Evolutionary conservation across 176 grass and related monocot genomes (phyloP).

Genomic region (Otatea glauca): DNA sequence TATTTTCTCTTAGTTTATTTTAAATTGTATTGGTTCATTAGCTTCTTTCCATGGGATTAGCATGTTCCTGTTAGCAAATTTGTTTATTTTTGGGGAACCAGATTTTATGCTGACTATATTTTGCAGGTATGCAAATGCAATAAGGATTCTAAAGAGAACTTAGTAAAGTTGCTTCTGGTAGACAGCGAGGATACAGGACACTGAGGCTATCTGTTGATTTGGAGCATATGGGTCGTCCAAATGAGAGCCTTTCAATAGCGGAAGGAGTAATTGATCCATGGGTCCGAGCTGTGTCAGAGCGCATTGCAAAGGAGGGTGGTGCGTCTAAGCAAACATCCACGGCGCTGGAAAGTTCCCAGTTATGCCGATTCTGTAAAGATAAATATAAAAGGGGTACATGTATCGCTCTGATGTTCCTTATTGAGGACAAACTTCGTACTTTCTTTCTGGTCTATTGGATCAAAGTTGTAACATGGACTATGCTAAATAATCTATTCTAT

Average conservation of each 20-base stretch:
- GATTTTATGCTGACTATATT: slow-evolving; percentile 25
- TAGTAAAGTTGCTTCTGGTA: slow-evolving; percentile 56
- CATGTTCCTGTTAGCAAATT: slow-evolving; percentile 7
- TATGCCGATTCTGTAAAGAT: slow-evolving; percentile 70
- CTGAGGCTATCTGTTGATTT: slow-evolving; percentile 89
- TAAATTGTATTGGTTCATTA: background rate
- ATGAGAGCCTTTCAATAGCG: slow-evolving; percentile 82
- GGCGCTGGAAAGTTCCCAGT: slow-evolving; percentile 74
- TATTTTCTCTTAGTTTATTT: background rate
- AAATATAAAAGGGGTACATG: slow-evolving; percentile 74
- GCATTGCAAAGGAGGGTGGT: too few relatives aligned
- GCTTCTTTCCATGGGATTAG: background rate
- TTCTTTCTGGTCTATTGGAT: too few relatives aligned
- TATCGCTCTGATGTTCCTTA: background rate
- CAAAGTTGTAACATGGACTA: too few relatives aligned
- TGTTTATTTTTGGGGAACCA: slow-evolving; percentile 15
- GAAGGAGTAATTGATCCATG: slow-evolving; percentile 78
- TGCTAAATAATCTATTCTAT: too few relatives aligned
- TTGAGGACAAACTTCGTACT: too few relatives aligned
- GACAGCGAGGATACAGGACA: slow-evolving; percentile 79
- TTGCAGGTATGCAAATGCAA: slow-evolving; percentile 86
- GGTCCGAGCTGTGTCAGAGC: slow-evolving; percentile 48
- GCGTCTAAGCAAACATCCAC: too few relatives aligned
- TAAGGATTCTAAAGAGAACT: slow-evolving; percentile 69
- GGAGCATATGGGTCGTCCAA: slow-evolving; percentile 68